Percentiles rank a stretch among this genome's conserved stretches.
phyloP scores from a whole-genome alignment of 495 filamentous ascomycete genomes.

The Sabuloglossum arenarium region DNA sequence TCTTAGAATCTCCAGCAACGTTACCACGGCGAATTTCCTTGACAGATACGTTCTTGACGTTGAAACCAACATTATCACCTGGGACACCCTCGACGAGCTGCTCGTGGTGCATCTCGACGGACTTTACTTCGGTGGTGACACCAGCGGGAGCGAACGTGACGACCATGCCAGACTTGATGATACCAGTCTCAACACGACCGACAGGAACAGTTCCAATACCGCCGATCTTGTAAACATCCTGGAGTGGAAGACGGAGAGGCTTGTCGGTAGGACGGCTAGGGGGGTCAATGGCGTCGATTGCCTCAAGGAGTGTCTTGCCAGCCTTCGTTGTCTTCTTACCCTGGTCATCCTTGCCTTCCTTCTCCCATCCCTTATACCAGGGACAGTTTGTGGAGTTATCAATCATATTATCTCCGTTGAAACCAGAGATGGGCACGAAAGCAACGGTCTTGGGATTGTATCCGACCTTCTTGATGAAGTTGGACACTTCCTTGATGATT shows the following conservation, averaged over 20 bases:
- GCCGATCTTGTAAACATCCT: slow-evolving; percentile 99
- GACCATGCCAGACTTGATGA: slow-evolving; percentile 95
- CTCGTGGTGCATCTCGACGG: slow-evolving; percentile 99
- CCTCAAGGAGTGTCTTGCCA: slow-evolving; percentile 97
- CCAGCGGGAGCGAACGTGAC: slow-evolving; percentile 89
- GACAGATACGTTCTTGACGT: slow-evolving; percentile 99
- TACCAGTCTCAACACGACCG: slow-evolving; percentile 99
- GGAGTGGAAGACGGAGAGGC: slow-evolving; percentile 98
- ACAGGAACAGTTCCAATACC: slow-evolving; percentile 99
- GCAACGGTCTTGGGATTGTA: slow-evolving; percentile 97
- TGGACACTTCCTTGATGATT: slow-evolving; percentile 99
- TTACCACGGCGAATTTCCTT: slow-evolving; percentile 99
- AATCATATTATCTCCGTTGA: slow-evolving; percentile 99
- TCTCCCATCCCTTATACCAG: slow-evolving; percentile 99
- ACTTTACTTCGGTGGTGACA: slow-evolving; percentile 99
- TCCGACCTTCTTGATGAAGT: slow-evolving; percentile 99
- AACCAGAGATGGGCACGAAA: slow-evolving; percentile 99
- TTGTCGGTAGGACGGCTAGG: slow-evolving; percentile 87
- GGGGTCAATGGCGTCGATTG: slow-evolving; percentile 90
- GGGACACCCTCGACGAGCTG: slow-evolving; percentile 90
- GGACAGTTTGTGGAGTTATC: slow-evolving; percentile 81
- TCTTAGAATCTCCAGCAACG: slow-evolving; percentile 99
- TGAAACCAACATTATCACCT: slow-evolving; percentile 99
- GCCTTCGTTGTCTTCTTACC: slow-evolving; percentile 22
- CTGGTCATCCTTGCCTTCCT: slow-evolving; percentile 89